These are phyloP conservation scores for Nadsonia commutata DNA, from an alignment of 1,139 yeast species.

Conservation along the genomic window DNA sequence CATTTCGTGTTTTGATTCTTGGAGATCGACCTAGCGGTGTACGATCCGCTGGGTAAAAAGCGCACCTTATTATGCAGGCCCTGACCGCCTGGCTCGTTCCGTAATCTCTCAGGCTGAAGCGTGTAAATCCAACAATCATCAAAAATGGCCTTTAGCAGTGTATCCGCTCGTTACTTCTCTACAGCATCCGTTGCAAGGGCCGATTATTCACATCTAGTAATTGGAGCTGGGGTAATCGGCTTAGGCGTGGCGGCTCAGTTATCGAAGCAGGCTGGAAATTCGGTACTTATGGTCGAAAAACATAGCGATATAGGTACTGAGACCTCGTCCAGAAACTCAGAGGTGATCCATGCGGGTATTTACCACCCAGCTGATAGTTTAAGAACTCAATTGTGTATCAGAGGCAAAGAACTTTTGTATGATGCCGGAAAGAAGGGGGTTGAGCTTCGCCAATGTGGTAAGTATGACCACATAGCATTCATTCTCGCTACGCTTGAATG, in stretches of 20 bases:
- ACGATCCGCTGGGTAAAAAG: no score
- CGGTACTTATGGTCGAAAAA: constrained; percentile 55
- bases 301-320: constrained; percentile 55
- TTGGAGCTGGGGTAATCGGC: constrained; percentile 88
- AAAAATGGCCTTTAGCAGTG: background rate
- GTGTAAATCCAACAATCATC: no score
- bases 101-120: no score
- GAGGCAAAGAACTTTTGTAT: constrained; percentile 60
- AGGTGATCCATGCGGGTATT: constrained; percentile 83
- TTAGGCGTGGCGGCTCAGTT: constrained; percentile 66
- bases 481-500: no score
- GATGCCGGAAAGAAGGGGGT: constrained; percentile 37
- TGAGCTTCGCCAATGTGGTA: constrained; percentile 48
- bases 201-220: constrained; percentile 65
- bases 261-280: constrained; percentile 27
- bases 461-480: no score
- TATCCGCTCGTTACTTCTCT: constrained; percentile 1
- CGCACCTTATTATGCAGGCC: no score
- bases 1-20: no score
- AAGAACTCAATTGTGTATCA: constrained; percentile 54
- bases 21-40: no score
- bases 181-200: background rate
- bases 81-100: no score
- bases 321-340: constrained; percentile 78
- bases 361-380: constrained; percentile 61